Percentiles rank a stretch among this genome's conserved stretches.
phyloP scores from a whole-genome alignment of 768 basidiomycete genomes.

The Megacollybia marginata region DNA sequence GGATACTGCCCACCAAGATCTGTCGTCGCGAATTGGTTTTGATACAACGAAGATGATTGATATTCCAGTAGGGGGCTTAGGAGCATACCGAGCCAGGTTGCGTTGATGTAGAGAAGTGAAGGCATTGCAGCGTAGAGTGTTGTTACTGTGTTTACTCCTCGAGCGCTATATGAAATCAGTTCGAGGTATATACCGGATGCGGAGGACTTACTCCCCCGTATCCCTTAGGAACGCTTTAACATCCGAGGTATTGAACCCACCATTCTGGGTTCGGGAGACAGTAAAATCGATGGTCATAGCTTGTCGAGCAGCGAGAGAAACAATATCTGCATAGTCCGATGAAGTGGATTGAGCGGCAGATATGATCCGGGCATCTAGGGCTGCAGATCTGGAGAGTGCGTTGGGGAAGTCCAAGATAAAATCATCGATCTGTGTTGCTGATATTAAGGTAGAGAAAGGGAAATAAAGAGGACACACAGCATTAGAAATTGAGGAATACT shows the following conservation, averaged over 20 bases:
- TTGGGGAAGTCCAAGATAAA: constrained; percentile 3
- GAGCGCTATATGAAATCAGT: neutral
- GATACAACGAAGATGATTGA: constrained; percentile 9
- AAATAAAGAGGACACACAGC: constrained; percentile 1
- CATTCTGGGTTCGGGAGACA: constrained; percentile 1
- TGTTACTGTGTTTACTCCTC: constrained; percentile 9
- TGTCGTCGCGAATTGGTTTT: constrained; percentile 6
- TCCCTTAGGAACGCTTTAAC: constrained; percentile 10
- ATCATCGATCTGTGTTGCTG: constrained; percentile 1
- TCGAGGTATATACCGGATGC: neutral
- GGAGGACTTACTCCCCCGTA: constrained; percentile 4
- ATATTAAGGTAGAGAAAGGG: too few relatives aligned
- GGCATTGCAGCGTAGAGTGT: constrained; percentile 10
- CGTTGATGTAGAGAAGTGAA: constrained; percentile 7
- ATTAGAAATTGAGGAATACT: constrained; percentile 2
- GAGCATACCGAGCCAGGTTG: constrained; percentile 5
- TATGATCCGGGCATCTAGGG: constrained; percentile 7
- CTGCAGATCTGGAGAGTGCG: constrained; percentile 3
- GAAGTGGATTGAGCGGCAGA: constrained; percentile 4
- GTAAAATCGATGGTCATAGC: constrained; percentile 11
- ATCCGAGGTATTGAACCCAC: constrained; percentile 6
- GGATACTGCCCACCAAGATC: constrained; percentile 10
- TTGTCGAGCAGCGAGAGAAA: constrained; percentile 8
- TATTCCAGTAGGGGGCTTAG: constrained; percentile 14
- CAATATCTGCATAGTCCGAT: constrained; percentile 9